Percentiles rank a stretch among this genome's conserved stretches.
Evolutionary conservation across 1,139 yeast species (phyloP).

Genomic region (Pneumocystis murina): DNA sequence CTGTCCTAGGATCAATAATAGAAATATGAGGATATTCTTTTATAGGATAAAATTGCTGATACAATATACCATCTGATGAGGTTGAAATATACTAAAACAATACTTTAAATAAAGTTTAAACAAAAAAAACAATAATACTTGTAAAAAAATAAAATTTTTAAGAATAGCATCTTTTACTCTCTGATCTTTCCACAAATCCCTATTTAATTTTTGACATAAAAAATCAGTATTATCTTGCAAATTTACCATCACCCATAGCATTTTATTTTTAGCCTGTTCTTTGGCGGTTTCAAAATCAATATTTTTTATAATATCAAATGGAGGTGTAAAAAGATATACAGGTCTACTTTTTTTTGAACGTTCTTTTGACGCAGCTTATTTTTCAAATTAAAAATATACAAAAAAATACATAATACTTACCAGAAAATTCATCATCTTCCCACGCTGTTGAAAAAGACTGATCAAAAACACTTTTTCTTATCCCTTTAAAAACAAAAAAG

Average conservation of each 20-base stretch:
- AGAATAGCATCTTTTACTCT: conserved; percentile 48
- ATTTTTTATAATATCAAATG: conserved; percentile 69
- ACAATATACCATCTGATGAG: conserved; percentile 38
- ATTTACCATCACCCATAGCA: conserved; percentile 76
- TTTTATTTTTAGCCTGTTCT: conserved; percentile 41
- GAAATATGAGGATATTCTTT: conserved; percentile 76
- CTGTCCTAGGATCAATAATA: conserved; percentile 86
- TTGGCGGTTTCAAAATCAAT: conserved; percentile 50
- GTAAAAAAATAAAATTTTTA: conserved; percentile 57
- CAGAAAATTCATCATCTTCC: conserved; percentile 18
- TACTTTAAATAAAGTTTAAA: conserved; percentile 35
- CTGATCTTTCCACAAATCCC: conserved; percentile 83
- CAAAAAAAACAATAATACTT: conserved; percentile 9
- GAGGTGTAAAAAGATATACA: conserved; percentile 78
- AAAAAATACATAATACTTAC: neutral
- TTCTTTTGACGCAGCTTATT: neutral
- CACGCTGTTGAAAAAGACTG: conserved; percentile 11
- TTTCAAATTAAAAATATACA: neutral
- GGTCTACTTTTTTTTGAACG: conserved; percentile 42
- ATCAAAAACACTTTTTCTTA: conserved; percentile 12
- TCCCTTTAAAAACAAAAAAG: neutral
- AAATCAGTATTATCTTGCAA: conserved; percentile 77
- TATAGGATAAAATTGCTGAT: conserved; percentile 48
- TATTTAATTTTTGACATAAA: conserved; percentile 72
- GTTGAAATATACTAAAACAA: conserved; percentile 61